phyloP scores from a whole-genome alignment of 352 stramenopile genomes.

The Paralagenidium karlingii region DNA sequence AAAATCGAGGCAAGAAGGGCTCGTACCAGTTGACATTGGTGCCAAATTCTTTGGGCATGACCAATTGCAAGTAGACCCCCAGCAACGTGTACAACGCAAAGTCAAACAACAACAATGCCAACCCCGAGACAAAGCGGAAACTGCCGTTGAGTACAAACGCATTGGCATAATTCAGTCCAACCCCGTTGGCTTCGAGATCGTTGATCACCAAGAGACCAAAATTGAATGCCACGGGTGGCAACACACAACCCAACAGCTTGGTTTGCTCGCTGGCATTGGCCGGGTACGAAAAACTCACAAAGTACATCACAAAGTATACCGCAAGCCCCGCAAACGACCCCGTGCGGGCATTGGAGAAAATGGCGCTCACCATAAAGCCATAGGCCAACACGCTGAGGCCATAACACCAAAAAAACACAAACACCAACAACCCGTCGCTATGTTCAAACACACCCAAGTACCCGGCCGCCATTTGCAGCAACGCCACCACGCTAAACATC shows the following conservation, averaged over 20 bases:
- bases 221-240: constrained; percentile 57
- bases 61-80: constrained; percentile 83
- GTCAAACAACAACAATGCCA: constrained; percentile 84
- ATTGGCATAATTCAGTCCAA: constrained; percentile 44
- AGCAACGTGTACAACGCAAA: constrained; percentile 79
- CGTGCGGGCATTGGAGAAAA: constrained; percentile 40
- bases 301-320: constrained; percentile 71
- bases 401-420: constrained; percentile 25
- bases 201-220: constrained; percentile 61
- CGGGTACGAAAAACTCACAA: constrained; percentile 64
- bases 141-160: constrained; percentile 27
- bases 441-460: constrained; percentile 30
- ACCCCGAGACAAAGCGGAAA: constrained; percentile 39
- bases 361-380: constrained; percentile 51
- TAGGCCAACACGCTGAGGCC: constrained; percentile 61
- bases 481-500: constrained; percentile 51
- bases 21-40: constrained; percentile 85
- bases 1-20: constrained; percentile 58
- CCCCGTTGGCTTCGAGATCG: constrained; percentile 31
- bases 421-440: constrained; percentile 13
- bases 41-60: constrained; percentile 87
- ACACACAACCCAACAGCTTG: constrained; percentile 24
- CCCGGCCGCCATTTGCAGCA: constrained; percentile 44
- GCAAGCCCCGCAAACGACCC: constrained; percentile 63
- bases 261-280: constrained; percentile 16